Base-by-base conservation (phyloP, 148 eudicot species). In the Cornus suecica region DNA sequence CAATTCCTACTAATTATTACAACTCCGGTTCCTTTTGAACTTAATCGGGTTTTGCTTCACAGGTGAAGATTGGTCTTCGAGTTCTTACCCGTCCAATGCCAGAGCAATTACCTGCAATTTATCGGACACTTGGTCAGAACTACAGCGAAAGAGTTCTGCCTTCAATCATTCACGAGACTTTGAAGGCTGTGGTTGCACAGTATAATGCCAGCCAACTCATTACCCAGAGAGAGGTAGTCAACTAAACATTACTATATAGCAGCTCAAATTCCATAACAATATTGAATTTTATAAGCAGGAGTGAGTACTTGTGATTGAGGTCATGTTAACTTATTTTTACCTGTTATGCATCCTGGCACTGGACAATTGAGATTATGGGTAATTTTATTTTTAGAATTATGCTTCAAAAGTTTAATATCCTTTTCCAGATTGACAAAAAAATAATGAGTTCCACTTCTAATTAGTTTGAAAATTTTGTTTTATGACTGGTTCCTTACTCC, bases 141-240 rank as follows among this genome's bases (percentile, higher is more conserved):
- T 94, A 90, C 65, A 89, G 88, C 72, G 99, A 94, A 76, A 92
- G 96, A 80, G 97, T 94, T 41, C 75, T 94, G 77, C 99, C 98
- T 75, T 94, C 97, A 32, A 89, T 94, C 16, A 88, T 94, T 74
- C 92, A 94, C 73, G 99, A 94, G 82, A 92, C 97, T 71, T 73
- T 94, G 90, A 94, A 92, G 82, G 86, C 99, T 76, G 99, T 92
- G 68, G 97, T 94, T 81, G 99, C 99, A 26, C 99, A 90, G 64
- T 94, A 94, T 79, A 94, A 92, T 76, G 99, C 99, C 29, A 94
- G 99, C 84, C 96, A 94, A 85, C 92, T 94, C 24, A 87, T 94
- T 27, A 92, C 99, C 78, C 99, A 94, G 85, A 85, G 99, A 83
- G 99, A 94, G 97, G 99, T 92, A 78, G 51, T 76, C 31, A 74